A percentile compares a stretch with the other conserved stretches of the same genome.
Evolutionary conservation across 2,329 filamentous ascomycete genomes (phyloP).

Genomic region (Penicillium sp.): DNA sequence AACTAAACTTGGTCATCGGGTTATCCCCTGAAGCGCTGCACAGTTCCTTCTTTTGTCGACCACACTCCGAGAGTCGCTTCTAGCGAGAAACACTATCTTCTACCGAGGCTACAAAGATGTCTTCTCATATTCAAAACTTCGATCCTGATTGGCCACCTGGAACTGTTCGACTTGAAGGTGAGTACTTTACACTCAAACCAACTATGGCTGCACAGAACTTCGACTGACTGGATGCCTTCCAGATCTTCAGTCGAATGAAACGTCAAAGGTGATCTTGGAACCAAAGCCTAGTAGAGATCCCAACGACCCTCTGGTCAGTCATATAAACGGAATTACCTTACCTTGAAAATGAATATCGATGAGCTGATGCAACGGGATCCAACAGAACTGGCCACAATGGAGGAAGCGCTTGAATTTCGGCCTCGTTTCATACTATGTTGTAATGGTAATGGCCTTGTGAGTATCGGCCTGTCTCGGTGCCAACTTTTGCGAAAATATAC

Average conservation of each 20-base stretch:
- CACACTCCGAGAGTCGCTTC: too few species aligned
- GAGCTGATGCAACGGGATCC: neutral
- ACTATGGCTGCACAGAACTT: too few species aligned
- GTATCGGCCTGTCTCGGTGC: neutral
- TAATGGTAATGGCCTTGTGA: slow-evolving; percentile 28
- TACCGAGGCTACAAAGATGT: too few species aligned
- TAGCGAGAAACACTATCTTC: too few species aligned
- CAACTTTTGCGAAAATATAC: neutral
- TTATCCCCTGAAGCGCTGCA: too few species aligned
- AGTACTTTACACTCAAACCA: too few species aligned
- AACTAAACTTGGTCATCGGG: too few species aligned
- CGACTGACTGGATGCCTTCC: too few species aligned
- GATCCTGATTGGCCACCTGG: too few species aligned
- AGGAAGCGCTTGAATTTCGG: slow-evolving; percentile 28
- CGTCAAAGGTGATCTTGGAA: slow-evolving; percentile 17
- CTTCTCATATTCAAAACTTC: too few species aligned
- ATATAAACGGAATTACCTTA: neutral
- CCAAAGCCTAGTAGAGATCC: slow-evolving; percentile 27
- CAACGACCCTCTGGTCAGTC: slow-evolving; percentile 26
- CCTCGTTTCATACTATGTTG: slow-evolving; percentile 26
- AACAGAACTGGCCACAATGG: slow-evolving; percentile 25
- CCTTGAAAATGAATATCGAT: neutral
- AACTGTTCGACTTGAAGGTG: too few species aligned
- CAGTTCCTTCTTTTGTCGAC: too few species aligned
- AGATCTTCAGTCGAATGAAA: slow-evolving; percentile 1